phyloP scores from a whole-genome alignment of 139 green algal species.

The Auxenochlorella pyrenoidosa region DNA sequence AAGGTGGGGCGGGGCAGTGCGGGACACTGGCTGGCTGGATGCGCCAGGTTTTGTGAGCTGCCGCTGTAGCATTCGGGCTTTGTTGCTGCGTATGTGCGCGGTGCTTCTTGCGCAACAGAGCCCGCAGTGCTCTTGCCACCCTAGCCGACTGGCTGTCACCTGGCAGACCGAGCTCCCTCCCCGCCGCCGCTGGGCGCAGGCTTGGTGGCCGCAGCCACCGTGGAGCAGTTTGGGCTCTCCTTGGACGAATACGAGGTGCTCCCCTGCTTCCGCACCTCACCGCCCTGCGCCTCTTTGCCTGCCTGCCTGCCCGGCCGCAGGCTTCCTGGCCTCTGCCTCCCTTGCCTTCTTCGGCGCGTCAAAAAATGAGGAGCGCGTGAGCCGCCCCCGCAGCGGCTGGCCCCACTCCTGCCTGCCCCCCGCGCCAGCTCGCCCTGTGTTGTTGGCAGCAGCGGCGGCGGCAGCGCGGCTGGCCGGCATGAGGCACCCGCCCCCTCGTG shows the following conservation, averaged over 20 bases:
- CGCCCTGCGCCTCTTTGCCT: not conserved
- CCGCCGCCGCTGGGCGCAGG: not conserved
- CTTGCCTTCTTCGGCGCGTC: constrained; percentile 46
- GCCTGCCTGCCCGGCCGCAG: constrained; percentile 17
- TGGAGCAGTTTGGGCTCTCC: constrained; percentile 41
- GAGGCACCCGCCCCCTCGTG: no score
- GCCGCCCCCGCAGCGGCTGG: not conserved
- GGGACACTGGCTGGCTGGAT: no score
- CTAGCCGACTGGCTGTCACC: no score
- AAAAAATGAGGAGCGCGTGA: constrained; percentile 44
- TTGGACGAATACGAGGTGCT: constrained; percentile 46
- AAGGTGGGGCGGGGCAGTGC: constrained; percentile 13
- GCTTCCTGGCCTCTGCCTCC: constrained; percentile 8
- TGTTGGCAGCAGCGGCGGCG: no score
- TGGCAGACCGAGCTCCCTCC: not conserved
- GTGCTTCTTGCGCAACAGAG: no score
- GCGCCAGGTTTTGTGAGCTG: no score
- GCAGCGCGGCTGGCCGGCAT: no score
- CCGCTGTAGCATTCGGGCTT: no score
- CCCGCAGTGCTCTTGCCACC: no score
- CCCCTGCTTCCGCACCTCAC: not conserved
- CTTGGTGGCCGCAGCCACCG: not conserved
- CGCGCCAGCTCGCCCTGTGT: no score
- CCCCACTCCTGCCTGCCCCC: no score
- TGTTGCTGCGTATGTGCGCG: no score